Conservation (phyloP, 2,329 filamentous ascomycete species). For the Passalora sequoiae region DNA sequence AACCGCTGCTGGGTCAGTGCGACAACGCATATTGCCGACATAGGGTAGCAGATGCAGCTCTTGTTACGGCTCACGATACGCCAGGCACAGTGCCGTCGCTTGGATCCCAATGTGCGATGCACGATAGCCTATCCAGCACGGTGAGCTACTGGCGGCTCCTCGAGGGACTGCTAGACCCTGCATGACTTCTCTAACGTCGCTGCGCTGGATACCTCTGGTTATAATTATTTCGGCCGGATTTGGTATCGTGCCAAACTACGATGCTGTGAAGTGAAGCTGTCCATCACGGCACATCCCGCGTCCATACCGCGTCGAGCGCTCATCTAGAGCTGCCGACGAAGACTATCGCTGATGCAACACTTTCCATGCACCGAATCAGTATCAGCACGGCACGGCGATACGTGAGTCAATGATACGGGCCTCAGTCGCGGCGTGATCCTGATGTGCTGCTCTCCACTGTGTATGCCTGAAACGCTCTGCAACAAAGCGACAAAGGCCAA, state of each 20-base stretch:
- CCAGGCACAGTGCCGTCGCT: background rate
- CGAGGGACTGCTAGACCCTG: background rate
- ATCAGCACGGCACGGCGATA: background rate
- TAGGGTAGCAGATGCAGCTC: background rate
- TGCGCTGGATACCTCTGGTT: background rate
- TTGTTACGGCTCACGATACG: background rate
- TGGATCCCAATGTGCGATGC: background rate
- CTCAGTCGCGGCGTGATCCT: background rate
- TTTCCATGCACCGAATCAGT: background rate
- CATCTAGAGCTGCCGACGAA: background rate
- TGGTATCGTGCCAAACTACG: background rate
- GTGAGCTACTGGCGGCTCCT: background rate
- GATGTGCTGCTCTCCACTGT: background rate
- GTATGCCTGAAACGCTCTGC: too few relatives aligned
- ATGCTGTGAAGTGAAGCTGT: background rate
- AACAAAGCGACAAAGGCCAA: too few relatives aligned
- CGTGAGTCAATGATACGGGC: background rate
- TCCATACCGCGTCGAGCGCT: background rate
- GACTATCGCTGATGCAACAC: background rate
- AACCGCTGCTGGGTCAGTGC: background rate
- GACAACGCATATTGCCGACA: background rate
- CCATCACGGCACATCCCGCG: background rate
- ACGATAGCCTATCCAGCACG: background rate
- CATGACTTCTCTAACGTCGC: background rate
- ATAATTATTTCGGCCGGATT: background rate